phyloP scores from a whole-genome alignment of 2,329 filamentous ascomycete species.

The Ophiostoma montium region DNA sequence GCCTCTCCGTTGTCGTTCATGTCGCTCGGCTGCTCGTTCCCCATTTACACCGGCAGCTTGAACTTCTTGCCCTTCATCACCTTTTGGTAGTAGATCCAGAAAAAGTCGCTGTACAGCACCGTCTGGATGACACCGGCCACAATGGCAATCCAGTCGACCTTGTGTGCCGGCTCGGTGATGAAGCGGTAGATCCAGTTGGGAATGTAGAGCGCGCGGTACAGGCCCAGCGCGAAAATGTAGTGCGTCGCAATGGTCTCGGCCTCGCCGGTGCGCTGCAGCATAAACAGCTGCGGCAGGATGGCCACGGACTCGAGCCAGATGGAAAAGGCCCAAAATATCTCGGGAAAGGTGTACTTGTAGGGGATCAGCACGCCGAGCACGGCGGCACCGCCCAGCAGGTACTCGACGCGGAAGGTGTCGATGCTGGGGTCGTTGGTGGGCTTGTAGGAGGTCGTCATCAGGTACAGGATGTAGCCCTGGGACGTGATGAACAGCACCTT shows the following conservation, averaged over 20 bases:
- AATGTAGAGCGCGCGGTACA: no score
- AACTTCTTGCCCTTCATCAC: conserved; percentile 81
- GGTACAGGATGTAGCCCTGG: conserved; percentile 88
- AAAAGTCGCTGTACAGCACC: conserved; percentile 94
- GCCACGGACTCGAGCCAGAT: conserved; percentile 97
- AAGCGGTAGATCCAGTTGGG: conserved; percentile 90
- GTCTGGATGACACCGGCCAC: conserved; percentile 87
- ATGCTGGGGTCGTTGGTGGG: conserved; percentile 93
- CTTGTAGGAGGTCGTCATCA: conserved; percentile 96
- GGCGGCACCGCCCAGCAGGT: conserved; percentile 70
- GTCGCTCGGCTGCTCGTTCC: no score
- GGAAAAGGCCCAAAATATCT: conserved; percentile 94
- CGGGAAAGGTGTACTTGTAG: conserved; percentile 65
- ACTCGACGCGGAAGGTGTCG: conserved; percentile 95
- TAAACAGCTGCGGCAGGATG: conserved; percentile 93
- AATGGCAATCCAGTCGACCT: conserved; percentile 72
- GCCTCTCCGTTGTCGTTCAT: no score
- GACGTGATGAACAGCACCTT: conserved; percentile 89
- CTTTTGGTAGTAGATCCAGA: conserved; percentile 99
- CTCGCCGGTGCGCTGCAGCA: conserved; percentile 94
- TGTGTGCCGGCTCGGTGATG: conserved; percentile 56
- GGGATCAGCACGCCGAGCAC: conserved; percentile 72
- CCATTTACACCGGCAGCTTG: conserved; percentile 59
- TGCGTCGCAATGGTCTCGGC: conserved; percentile 99
- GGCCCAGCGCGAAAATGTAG: conserved; percentile 72